Evolutionary conservation across 345 rosid genomes (phyloP).

Genomic region (Acer saccharum): DNA sequence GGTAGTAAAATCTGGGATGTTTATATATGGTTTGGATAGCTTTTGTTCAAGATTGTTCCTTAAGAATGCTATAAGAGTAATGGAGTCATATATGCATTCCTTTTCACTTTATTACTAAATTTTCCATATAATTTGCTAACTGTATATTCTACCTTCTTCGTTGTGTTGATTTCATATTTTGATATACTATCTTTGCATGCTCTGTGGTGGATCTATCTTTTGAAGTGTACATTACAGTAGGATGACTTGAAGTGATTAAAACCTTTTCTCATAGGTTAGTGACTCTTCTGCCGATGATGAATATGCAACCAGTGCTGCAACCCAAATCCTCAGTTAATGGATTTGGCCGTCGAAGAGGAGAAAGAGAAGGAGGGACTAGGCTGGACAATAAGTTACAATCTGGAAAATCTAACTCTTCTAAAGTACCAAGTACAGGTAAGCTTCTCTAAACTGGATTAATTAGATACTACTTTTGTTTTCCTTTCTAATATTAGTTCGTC

Average conservation of each 20-base stretch:
- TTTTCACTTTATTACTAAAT: background rate
- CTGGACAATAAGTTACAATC: constrained; percentile 55
- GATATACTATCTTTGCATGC: background rate
- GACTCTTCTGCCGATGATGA: constrained; percentile 41
- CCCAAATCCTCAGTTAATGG: constrained; percentile 67
- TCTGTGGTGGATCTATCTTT: constrained; percentile 4
- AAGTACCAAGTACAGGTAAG: constrained; percentile 49
- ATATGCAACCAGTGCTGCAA: constrained; percentile 50
- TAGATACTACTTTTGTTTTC: background rate
- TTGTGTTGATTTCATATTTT: background rate
- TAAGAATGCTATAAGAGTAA: background rate
- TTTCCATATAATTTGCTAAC: background rate
- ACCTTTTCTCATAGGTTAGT: constrained; percentile 14
- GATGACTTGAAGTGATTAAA: constrained; percentile 6
- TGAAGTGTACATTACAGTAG: background rate
- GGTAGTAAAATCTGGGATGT: background rate
- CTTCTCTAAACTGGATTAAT: constrained; percentile 23
- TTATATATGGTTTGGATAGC: background rate
- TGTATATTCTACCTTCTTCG: background rate
- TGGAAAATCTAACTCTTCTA: constrained; percentile 51
- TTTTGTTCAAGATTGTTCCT: background rate
- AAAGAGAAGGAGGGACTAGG: constrained; percentile 56
- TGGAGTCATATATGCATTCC: background rate
- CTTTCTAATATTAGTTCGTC: constrained; percentile 22
- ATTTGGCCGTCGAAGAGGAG: constrained; percentile 56